A percentile compares a stretch with the other conserved stretches of the same genome.
Evolutionary conservation across 2,329 filamentous ascomycete genomes (phyloP).

Genomic region (Bipolaris zeicola): DNA sequence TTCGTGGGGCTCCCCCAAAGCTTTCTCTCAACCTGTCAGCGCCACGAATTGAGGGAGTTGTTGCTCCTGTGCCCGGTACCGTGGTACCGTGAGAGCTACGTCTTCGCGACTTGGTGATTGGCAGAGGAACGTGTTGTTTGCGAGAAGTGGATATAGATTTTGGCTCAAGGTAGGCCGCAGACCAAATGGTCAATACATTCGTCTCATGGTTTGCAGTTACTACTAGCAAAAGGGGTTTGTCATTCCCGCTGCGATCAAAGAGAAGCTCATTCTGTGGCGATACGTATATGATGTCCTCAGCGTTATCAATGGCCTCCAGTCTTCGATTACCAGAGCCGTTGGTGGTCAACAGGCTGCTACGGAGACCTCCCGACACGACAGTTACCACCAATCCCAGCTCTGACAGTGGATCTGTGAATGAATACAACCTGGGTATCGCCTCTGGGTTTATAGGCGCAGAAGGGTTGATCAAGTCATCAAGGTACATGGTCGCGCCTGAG

Average conservation of each 20-base stretch:
- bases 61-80: conserved; percentile 71
- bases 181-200: conserved; percentile 84
- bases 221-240: conserved; percentile 67
- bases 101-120: conserved; percentile 61
- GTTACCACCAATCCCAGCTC: conserved; percentile 81
- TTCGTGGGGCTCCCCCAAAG: conserved; percentile 63
- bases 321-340: conserved; percentile 42
- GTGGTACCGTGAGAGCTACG: conserved; percentile 63
- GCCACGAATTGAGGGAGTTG: conserved; percentile 70
- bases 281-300: conserved; percentile 84
- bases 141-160: conserved; percentile 58
- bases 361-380: conserved; percentile 36
- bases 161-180: conserved; percentile 74
- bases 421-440: conserved; percentile 77
- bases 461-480: conserved; percentile 40
- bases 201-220: conserved; percentile 81
- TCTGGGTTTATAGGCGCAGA: conserved; percentile 38
- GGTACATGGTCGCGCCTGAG: conserved; percentile 31
- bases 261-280: conserved; percentile 67
- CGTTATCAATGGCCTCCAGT: conserved; percentile 69
- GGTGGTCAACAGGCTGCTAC: conserved; percentile 35
- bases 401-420: conserved; percentile 81
- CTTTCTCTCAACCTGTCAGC: conserved; percentile 75
- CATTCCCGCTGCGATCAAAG: conserved; percentile 52
- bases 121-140: conserved; percentile 47